Evolutionary conservation across 495 filamentous ascomycete species (phyloP).

Genomic region (Neurospora sp.): DNA sequence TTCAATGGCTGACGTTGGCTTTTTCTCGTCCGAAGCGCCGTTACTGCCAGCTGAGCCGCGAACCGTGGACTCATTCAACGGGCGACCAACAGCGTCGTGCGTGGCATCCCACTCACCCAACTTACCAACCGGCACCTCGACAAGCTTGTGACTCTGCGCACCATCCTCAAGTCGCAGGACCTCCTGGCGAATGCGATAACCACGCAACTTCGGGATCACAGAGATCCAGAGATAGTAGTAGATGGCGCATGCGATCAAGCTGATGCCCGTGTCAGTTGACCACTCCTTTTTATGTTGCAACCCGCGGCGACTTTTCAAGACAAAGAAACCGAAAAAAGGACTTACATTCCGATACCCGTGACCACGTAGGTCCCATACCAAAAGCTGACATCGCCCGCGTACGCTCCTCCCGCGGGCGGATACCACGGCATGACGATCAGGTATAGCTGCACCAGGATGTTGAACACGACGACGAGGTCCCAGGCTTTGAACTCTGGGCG

Average conservation of each 20-base stretch:
- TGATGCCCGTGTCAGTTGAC: constrained; percentile 9
- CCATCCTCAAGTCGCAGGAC: constrained; percentile 38
- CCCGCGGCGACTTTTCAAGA: background rate
- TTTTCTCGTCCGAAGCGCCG: background rate
- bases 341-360: constrained; percentile 46
- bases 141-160: constrained; percentile 40
- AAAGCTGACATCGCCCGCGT: constrained; percentile 52
- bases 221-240: constrained; percentile 51
- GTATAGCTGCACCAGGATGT: constrained; percentile 44
- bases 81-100: constrained; percentile 43
- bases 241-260: constrained; percentile 37
- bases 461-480: constrained; percentile 43
- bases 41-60: background rate
- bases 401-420: constrained; percentile 45
- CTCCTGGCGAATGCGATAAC: constrained; percentile 46
- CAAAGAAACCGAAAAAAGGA: constrained; percentile 3
- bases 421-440: constrained; percentile 57
- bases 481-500: constrained; percentile 43
- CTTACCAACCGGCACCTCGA: constrained; percentile 42
- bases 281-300: background rate
- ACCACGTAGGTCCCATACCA: constrained; percentile 58
- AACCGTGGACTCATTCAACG: background rate
- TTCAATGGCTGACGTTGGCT: background rate
- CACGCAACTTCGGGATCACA: constrained; percentile 36
- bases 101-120: constrained; percentile 43